A percentile compares a stretch with the other conserved stretches of the same genome.
Conservation (phyloP, 2,329 filamentous ascomycete species). For the Didymella keratinophila region DNA sequence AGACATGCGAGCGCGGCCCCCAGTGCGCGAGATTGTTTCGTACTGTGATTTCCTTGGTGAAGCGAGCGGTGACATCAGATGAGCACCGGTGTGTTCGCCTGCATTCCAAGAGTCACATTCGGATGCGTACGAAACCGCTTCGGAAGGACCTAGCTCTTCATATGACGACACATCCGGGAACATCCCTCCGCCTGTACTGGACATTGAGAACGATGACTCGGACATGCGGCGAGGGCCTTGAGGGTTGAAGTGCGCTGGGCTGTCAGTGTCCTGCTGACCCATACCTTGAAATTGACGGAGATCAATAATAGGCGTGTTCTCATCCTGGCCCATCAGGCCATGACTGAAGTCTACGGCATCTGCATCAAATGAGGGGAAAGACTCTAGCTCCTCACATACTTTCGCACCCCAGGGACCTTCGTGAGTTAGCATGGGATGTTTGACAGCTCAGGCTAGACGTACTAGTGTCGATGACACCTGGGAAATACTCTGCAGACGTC, state of each 20-base stretch:
- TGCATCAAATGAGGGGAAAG: conserved; percentile 50
- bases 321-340: conserved; percentile 49
- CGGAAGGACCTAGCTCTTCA: conserved; percentile 74
- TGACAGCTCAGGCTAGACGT: conserved; percentile 19
- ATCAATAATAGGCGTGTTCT: conserved; percentile 53
- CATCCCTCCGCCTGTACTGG: conserved; percentile 62
- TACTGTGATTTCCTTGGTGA: conserved; percentile 73
- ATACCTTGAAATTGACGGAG: conserved; percentile 48
- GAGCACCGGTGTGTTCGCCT: conserved; percentile 70
- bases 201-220: conserved; percentile 77
- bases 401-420: conserved; percentile 52
- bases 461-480: conserved; percentile 50
- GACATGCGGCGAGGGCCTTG: conserved; percentile 70
- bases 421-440: conserved; percentile 28
- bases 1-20: conserved; percentile 73
- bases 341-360: conserved; percentile 50
- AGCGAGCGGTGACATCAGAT: conserved; percentile 73
- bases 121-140: conserved; percentile 68
- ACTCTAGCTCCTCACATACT: conserved; percentile 49
- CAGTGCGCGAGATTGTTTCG: conserved; percentile 56
- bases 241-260: conserved; percentile 48
- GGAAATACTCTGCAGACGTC: conserved; percentile 46
- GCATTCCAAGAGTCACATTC: conserved; percentile 72
- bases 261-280: conserved; percentile 43
- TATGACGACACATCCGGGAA: conserved; percentile 74